phyloP scores from a whole-genome alignment of 2,329 filamentous ascomycete species.

The Trichophyton schoenleinii region DNA sequence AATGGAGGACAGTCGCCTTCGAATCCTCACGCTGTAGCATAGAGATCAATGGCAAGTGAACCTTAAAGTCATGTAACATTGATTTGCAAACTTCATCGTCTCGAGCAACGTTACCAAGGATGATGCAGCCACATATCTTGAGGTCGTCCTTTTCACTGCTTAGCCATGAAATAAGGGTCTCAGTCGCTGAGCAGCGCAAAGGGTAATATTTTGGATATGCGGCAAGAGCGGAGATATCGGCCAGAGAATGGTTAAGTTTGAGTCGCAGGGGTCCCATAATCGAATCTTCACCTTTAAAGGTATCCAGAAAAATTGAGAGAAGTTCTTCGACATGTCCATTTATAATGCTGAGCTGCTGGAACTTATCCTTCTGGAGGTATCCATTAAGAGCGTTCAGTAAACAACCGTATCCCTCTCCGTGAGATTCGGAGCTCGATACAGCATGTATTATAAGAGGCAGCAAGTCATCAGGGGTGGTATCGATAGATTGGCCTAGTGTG shows the following conservation, averaged over 20 bases:
- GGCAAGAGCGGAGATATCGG: slow-evolving; percentile 29
- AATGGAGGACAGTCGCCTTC: slow-evolving; percentile 31
- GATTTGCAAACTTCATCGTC: slow-evolving; percentile 31
- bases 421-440: slow-evolving; percentile 18
- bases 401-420: slow-evolving; percentile 22
- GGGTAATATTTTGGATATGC: slow-evolving; percentile 29
- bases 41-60: slow-evolving; percentile 31
- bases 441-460: slow-evolving; percentile 25
- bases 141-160: slow-evolving; percentile 29
- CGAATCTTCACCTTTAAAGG: slow-evolving; percentile 24
- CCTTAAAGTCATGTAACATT: slow-evolving; percentile 28
- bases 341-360: slow-evolving; percentile 27
- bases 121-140: slow-evolving; percentile 35
- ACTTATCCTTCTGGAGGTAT: slow-evolving; percentile 28
- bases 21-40: slow-evolving; percentile 28
- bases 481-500: slow-evolving; percentile 23
- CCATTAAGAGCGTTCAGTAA: slow-evolving; percentile 23
- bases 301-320: slow-evolving; percentile 23
- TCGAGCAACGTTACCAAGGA: slow-evolving; percentile 37
- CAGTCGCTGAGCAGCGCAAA: slow-evolving; percentile 25
- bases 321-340: slow-evolving; percentile 23
- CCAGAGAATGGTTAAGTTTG: slow-evolving; percentile 30
- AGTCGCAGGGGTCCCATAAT: slow-evolving; percentile 24
- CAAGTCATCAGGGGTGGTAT: slow-evolving; percentile 24
- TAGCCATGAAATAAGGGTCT: slow-evolving; percentile 31